Conservation (phyloP, 2,329 filamentous ascomycete genomes). For the Orbilia blumenaviensis region DNA sequence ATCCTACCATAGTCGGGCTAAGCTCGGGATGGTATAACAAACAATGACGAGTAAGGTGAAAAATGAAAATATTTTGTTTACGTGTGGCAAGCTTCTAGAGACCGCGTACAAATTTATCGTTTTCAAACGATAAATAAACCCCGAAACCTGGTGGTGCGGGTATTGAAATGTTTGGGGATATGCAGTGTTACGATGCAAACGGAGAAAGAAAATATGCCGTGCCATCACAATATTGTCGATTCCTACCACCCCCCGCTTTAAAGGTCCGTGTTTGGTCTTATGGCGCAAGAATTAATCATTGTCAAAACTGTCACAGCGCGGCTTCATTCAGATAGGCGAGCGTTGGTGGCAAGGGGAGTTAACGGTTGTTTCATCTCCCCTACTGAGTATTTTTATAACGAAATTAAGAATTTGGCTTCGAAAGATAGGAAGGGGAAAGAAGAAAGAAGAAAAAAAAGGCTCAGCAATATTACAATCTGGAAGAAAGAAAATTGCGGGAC, state of each 20-base stretch:
- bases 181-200: conserved; percentile 8
- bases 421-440: no score
- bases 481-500: background rate
- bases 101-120: background rate
- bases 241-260: background rate
- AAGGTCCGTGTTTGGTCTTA: background rate
- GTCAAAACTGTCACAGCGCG: background rate
- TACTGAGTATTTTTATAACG: background rate
- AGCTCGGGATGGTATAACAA: background rate
- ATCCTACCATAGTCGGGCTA: background rate
- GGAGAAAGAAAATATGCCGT: background rate
- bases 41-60: no score
- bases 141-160: background rate
- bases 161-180: background rate
- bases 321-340: no score
- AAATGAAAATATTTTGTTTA: conserved; percentile 8
- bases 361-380: background rate
- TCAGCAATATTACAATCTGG: no score
- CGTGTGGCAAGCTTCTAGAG: background rate
- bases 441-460: no score
- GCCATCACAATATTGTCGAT: background rate
- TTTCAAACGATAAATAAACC: background rate
- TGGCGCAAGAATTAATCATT: background rate
- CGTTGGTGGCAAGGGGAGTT: background rate
- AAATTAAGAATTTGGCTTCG: no score